Evolutionary conservation across 306 rosid genomes (phyloP).

Genomic region (Arachis stenosperma): DNA sequence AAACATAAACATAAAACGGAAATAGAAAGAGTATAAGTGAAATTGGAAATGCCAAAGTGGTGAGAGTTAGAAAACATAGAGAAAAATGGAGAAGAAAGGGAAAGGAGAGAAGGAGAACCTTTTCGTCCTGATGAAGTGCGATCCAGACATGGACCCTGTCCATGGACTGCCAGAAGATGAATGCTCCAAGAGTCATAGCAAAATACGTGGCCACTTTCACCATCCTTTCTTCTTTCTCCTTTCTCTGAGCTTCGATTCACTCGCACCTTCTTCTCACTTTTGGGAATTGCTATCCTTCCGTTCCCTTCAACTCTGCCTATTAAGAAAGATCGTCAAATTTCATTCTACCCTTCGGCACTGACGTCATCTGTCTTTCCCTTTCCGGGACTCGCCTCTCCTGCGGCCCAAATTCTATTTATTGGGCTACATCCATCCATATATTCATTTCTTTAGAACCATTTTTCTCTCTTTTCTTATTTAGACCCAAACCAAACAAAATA

Average conservation of each 20-base stretch:
- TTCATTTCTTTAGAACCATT: too few relatives aligned
- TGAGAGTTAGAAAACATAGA: background rate
- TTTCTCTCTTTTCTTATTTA: too few relatives aligned
- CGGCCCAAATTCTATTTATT: too few relatives aligned
- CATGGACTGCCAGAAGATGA: slow-evolving; percentile 93
- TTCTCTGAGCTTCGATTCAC: slow-evolving; percentile 22
- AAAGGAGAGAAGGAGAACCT: slow-evolving; percentile 49
- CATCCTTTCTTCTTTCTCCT: slow-evolving; percentile 42
- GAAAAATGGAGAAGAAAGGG: background rate
- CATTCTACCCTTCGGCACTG: background rate
- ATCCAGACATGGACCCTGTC: slow-evolving; percentile 94
- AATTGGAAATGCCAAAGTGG: background rate
- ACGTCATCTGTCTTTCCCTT: too few relatives aligned
- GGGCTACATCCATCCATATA: too few relatives aligned
- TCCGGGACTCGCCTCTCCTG: too few relatives aligned
- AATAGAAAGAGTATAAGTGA: background rate
- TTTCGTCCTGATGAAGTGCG: slow-evolving; percentile 97
- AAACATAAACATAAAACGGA: too few relatives aligned
- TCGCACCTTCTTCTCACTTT: background rate
- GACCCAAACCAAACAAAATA: too few relatives aligned
- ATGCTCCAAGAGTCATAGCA: slow-evolving; percentile 91
- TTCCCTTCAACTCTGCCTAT: background rate
- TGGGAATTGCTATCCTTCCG: background rate
- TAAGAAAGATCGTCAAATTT: background rate
- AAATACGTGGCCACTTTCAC: slow-evolving; percentile 83